phyloP scores from a whole-genome alignment of 2,329 filamentous ascomycete species.

The Boeremia lycopersici region DNA sequence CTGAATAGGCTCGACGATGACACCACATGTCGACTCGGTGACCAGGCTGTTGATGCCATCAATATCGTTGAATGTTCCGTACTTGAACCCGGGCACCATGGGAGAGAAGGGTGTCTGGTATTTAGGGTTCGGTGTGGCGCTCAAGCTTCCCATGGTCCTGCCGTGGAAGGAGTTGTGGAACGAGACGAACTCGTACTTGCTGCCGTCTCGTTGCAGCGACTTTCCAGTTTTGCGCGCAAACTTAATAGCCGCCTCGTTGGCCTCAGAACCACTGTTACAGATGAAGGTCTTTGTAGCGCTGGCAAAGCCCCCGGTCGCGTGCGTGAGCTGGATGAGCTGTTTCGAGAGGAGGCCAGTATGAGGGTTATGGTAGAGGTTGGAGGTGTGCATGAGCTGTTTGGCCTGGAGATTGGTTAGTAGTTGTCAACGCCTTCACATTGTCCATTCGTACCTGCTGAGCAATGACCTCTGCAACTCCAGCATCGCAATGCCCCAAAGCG shows the following conservation, averaged over 20 bases:
- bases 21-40: slow-evolving; percentile 85
- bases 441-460: slow-evolving; percentile 71
- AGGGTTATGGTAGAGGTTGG: slow-evolving; percentile 95
- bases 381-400: slow-evolving; percentile 83
- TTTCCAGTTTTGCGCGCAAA: slow-evolving; percentile 93
- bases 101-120: slow-evolving; percentile 95
- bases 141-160: slow-evolving; percentile 91
- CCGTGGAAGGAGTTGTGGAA: slow-evolving; percentile 95
- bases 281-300: slow-evolving; percentile 82
- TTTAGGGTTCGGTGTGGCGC: slow-evolving; percentile 97
- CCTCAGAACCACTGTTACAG: slow-evolving; percentile 95
- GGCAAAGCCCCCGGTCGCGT: slow-evolving; percentile 80
- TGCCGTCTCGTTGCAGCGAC: slow-evolving; percentile 69
- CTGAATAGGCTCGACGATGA: slow-evolving; percentile 96
- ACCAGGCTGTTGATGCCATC: slow-evolving; percentile 73
- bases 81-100: slow-evolving; percentile 92
- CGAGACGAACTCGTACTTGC: slow-evolving; percentile 83
- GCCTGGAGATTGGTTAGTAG: slow-evolving; percentile 43
- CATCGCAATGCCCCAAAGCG: slow-evolving; percentile 86
- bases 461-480: slow-evolving; percentile 75
- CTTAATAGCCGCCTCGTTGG: slow-evolving; percentile 97
- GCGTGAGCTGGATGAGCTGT: slow-evolving; percentile 80
- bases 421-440: background rate
- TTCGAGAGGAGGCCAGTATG: slow-evolving; percentile 92
- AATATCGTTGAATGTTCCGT: slow-evolving; percentile 85